Evolutionary conservation across 139 green algal species (phyloP).

Genomic region (Pleodorina starrii): DNA sequence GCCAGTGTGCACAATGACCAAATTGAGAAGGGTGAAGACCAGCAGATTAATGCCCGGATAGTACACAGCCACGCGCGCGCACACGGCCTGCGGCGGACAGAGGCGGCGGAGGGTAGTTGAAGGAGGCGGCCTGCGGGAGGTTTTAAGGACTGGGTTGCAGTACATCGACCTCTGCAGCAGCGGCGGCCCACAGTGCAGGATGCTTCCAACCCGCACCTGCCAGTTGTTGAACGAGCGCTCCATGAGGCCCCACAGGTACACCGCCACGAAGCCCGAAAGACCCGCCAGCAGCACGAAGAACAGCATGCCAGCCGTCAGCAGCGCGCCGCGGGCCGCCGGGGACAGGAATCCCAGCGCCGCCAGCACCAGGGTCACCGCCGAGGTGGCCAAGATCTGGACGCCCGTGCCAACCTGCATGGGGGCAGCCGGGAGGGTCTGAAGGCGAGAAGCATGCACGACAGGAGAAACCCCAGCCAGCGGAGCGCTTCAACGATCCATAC

Average conservation of each 20-base stretch:
- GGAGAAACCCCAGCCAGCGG: too few species aligned
- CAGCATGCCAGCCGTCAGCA: slow-evolving; percentile 90
- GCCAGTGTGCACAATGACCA: slow-evolving; percentile 85
- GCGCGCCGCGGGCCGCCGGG: slow-evolving; percentile 88
- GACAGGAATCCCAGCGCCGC: slow-evolving; percentile 96
- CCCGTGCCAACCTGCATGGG: slow-evolving; percentile 82
- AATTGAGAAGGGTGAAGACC: slow-evolving; percentile 88
- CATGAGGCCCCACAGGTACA: slow-evolving; percentile 90
- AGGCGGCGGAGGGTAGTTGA: too few species aligned
- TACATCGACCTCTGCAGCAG: too few species aligned
- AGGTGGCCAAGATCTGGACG: slow-evolving; percentile 89
- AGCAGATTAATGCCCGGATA: slow-evolving; percentile 89
- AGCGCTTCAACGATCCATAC: too few species aligned
- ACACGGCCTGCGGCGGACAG: slow-evolving; percentile 66
- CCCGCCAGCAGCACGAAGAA: slow-evolving; percentile 88
- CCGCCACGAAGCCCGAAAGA: slow-evolving; percentile 53
- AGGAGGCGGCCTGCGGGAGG: slow-evolving; percentile 41
- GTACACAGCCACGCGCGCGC: slow-evolving; percentile 74
- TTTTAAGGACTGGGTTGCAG: too few species aligned
- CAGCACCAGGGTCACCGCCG: slow-evolving; percentile 89
- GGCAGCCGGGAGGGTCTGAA: slow-evolving; percentile 15
- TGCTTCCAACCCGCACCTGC: slow-evolving; percentile 43
- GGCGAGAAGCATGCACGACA: not conserved
- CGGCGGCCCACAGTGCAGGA: too few species aligned
- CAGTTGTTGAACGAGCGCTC: slow-evolving; percentile 84